Conservation (phyloP, 345 rosid species). For the Noccaea caerulescens region DNA sequence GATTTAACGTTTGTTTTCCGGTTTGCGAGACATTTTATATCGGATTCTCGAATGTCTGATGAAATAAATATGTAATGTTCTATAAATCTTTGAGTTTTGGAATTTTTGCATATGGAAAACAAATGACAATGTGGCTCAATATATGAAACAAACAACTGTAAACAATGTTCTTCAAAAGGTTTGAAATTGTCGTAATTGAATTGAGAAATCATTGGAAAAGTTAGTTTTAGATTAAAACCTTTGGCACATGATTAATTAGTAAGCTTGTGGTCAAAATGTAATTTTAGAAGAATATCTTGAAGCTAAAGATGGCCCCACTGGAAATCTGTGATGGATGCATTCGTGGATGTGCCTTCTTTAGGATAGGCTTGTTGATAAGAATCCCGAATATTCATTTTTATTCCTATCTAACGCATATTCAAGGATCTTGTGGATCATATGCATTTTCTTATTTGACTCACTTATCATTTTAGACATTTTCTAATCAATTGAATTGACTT, state of each 20-base stretch:
- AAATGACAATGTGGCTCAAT: slow-evolving; percentile 15
- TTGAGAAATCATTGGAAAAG: not conserved
- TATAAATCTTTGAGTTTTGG: slow-evolving; percentile 16
- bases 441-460: not conserved
- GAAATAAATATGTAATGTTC: slow-evolving; percentile 42
- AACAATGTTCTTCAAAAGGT: not conserved
- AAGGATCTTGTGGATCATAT: slow-evolving; percentile 21
- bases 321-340: slow-evolving; percentile 36
- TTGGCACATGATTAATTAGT: slow-evolving; percentile 4
- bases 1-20: slow-evolving; percentile 40
- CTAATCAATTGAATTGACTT: not conserved
- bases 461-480: not conserved
- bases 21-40: slow-evolving; percentile 41
- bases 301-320: slow-evolving; percentile 34
- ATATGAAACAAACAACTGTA: not conserved
- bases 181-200: not conserved
- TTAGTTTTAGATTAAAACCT: not conserved
- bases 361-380: slow-evolving; percentile 42
- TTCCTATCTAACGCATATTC: slow-evolving; percentile 26
- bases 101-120: not conserved
- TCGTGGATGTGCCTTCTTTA: slow-evolving; percentile 28
- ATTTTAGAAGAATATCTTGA: slow-evolving; percentile 20
- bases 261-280: not conserved
- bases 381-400: slow-evolving; percentile 25
- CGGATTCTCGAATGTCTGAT: slow-evolving; percentile 39